Base-by-base conservation (phyloP, 1,139 yeast species). In the Candida sp. region DNA sequence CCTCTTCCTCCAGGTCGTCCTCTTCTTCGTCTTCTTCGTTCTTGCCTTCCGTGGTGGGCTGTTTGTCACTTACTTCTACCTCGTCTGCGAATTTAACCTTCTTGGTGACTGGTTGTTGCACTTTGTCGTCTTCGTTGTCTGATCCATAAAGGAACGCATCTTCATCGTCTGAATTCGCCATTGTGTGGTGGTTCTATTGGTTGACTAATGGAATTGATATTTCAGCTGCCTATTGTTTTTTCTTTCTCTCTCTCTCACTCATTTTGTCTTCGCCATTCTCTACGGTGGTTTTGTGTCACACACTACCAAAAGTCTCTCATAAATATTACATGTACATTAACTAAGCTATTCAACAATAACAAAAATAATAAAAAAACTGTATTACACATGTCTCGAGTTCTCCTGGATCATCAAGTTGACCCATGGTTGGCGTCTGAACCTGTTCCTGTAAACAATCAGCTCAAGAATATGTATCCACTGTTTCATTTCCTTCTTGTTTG, bases 111-210 rank as follows among this genome's bases (percentile, higher is more conserved):
- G 38, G 42, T 26, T 33, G 32, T 45, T 63, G 56, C 7, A 5
- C 4, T 54, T 48, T 42, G 2, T 28, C n/a, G 65, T 50, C 72
- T 39, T 67, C 72, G 9, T 78, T 83, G 50, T 86, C 94, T 2
- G 89, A 83, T 3, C 96, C 96, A 64, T 91, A 91, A 51, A 91
- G 81, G 67, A 85, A 91, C 48, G 88, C 94, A 65, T 91, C 97
- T 59, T 90, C 97, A 55, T 89, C 94, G 53, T 87, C 93, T 39
- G 68, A 61, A 33, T 62, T 57, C 11, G 68, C 65, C 72, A 68
- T 68, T 25, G 39, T 34, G 26, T 37, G 7, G 25, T 37, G 41
- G 11, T 40, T 26, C n/a, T 26, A 26, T 39, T 38, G 30, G 8
- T 5, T 5, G 28, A 40, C 12, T 26, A 8, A 23, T 42, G 17